Evolutionary conservation across 148 eudicot species (phyloP), one percentile per base, ranked within the genome.

Genomic region (Arbutus unedo): DNA sequence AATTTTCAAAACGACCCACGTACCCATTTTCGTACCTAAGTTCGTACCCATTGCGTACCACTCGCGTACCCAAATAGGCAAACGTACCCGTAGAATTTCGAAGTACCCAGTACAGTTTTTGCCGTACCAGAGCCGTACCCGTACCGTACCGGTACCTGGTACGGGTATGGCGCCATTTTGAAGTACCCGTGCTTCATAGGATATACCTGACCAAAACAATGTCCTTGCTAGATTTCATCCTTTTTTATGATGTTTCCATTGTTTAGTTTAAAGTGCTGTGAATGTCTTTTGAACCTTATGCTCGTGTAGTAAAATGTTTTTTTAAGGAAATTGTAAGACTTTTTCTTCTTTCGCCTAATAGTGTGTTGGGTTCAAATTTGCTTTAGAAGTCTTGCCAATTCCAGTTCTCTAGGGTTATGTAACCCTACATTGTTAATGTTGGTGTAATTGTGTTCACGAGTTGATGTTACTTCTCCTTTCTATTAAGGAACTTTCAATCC

Each of bases 331-430:
- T 73, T 72, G 0, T 49, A 31, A 31, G 83, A 3, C 38, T 23
- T 21, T 2, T 54, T 64, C 31, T 60, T 49, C 51, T 21, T 56
- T 82, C 48, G 64, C 78, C 79, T 82, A 60, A 53, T 48, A 74
- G 73, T 60, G 19, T 44, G 48, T 60, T 44, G 70, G 31, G 62
- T 23, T 47, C 55, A 45, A 18, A 55, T 45, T 81, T 81, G 55
- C 47, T 48, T 81, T 57, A 6, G 54, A 76, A 73, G 38, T 23
- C n/a, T 82, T 51, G 21, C 43, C 6, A 31, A 31, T 31, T 31
- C 38, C 38, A 31, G 38, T 31, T 31, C n/a, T n/a, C 53, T 74
- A 38, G 10, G 82, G 45, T 31, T 71, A 16, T 70, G 47, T 11
- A 14, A 13, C 16, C 74, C 3, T 70, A 25, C 19, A 70, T 41